Conservation (phyloP, 148 eudicot genomes). For the Pharnaceum exiguum region DNA sequence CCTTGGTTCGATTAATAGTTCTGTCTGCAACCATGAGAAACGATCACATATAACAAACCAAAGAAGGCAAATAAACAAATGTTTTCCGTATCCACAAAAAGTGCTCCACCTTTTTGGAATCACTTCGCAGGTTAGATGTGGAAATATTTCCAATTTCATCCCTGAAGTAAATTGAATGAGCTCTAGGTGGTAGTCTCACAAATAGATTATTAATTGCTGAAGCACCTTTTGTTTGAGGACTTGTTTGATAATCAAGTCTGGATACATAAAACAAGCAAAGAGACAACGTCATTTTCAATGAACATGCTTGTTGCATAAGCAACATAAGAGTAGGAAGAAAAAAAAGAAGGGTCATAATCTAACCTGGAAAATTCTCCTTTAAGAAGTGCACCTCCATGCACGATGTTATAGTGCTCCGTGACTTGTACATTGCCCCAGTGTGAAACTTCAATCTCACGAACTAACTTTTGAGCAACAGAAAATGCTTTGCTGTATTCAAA, state of each 20-base stretch:
- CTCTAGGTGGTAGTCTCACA: conserved; percentile 72
- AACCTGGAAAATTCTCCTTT: conserved; percentile 93
- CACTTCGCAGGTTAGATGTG: conserved; percentile 71
- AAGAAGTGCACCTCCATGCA: conserved; percentile 82
- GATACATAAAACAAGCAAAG: neutral
- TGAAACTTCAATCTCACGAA: conserved; percentile 92
- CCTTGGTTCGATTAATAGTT: conserved; percentile 86
- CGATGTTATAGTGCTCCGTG: conserved; percentile 84
- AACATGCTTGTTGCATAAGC: neutral
- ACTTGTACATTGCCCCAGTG: conserved; percentile 98
- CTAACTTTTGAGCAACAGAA: conserved; percentile 83
- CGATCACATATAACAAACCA: conserved; percentile 9
- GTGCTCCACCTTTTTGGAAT: conserved; percentile 49
- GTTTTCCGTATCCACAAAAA: neutral
- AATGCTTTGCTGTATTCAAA: conserved; percentile 74
- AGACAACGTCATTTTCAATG: neutral
- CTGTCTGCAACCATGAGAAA: conserved; percentile 57
- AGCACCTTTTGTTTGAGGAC: conserved; percentile 62
- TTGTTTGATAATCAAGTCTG: conserved; percentile 84
- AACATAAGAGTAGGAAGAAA: neutral
- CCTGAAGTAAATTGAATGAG: conserved; percentile 92
- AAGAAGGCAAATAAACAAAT: neutral
- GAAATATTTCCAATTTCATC: conserved; percentile 99
- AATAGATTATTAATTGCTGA: conserved; percentile 63
- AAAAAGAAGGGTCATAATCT: conserved; percentile 10